Percentiles rank a stretch among this genome's conserved stretches.
phyloP scores from a whole-genome alignment of 345 rosid genomes.

The Noccaea bulbosa region DNA sequence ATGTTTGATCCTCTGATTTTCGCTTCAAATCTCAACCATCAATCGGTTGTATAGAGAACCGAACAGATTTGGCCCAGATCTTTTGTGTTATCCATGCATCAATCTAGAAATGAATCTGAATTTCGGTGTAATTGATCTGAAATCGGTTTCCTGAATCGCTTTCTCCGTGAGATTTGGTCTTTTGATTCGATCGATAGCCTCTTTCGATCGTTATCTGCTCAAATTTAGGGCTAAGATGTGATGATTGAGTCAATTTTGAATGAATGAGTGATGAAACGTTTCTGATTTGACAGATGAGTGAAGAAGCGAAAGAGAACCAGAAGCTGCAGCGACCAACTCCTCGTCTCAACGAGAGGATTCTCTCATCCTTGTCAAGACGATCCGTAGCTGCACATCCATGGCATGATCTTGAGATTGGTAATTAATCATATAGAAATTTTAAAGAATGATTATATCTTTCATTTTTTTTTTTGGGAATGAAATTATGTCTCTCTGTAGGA shows the following conservation, averaged over 20 bases:
- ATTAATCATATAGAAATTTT: too few species aligned
- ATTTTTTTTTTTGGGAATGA: neutral
- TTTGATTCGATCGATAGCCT: conserved; percentile 16
- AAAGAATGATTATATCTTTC: neutral
- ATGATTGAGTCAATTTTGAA: neutral
- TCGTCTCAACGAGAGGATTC: conserved; percentile 86
- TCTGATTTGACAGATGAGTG: conserved; percentile 51
- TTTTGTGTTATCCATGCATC: conserved; percentile 1
- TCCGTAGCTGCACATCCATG: conserved; percentile 99
- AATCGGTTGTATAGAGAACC: neutral
- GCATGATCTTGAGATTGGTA: conserved; percentile 99
- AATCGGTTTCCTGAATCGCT: too few species aligned
- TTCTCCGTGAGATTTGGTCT: too few species aligned
- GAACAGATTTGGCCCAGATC: conserved; percentile 16
- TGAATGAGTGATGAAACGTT: conserved; percentile 1
- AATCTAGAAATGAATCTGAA: too few species aligned
- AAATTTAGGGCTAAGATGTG: neutral
- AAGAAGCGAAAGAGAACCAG: conserved; percentile 43
- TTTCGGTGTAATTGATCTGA: neutral
- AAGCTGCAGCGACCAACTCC: conserved; percentile 49
- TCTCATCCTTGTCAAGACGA: conserved; percentile 87
- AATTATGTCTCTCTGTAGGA: conserved; percentile 50
- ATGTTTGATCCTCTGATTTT: conserved; percentile 26
- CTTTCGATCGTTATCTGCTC: neutral
- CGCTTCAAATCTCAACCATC: conserved; percentile 23